Evolutionary conservation across 2,329 filamentous ascomycete species (phyloP), one percentile per base, ranked within the genome.

Genomic region (Mycosphaerella sp.): DNA sequence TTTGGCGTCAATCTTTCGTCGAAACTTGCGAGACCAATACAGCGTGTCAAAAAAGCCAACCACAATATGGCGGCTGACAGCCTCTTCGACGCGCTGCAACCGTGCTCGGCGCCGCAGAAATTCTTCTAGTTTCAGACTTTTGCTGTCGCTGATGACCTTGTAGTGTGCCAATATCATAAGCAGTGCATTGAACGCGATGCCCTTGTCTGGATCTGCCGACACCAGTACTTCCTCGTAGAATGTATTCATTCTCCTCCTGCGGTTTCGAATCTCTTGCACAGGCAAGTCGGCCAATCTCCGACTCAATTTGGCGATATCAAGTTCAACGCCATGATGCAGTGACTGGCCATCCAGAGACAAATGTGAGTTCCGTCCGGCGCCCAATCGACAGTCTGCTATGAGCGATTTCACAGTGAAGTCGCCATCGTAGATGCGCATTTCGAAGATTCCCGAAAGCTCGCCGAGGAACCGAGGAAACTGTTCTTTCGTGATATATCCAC

Each of bases 201-300:
- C 93, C 56, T 81, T 80, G 63, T 94, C 88, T 1, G 85, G 86
- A 68, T 98, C 90, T 4, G 90, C 89, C 4, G 89, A 91, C 5
- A 96, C 89, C 69, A 97, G 81, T 16, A 97, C 87, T 72, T 98
- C 94, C 69, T 97, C 90, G 64, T 89, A 98, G 69, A 98, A 98
- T n/a, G 86, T 79, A 62, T 95, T 95, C 75, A 94, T 91, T 37
- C 86, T 83, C 50, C 81, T 78, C 39, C 93, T 80, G 54, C 89
- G 80, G 60, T 81, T 77, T 52, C 85, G 85, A 48, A 97, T 89
- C 57, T 84, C 82, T 13, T 74, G 70, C 0, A 90, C 75, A 30
- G 95, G 89, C 37, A 98, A 84, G 49, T 79, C 75, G 1, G 79
- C 74, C 21, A 98, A 73, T 52, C 89, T 79, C 52, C 76, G 74